Conservation (phyloP, 208 protist genomes). For the Trypanosoma theileri region DNA sequence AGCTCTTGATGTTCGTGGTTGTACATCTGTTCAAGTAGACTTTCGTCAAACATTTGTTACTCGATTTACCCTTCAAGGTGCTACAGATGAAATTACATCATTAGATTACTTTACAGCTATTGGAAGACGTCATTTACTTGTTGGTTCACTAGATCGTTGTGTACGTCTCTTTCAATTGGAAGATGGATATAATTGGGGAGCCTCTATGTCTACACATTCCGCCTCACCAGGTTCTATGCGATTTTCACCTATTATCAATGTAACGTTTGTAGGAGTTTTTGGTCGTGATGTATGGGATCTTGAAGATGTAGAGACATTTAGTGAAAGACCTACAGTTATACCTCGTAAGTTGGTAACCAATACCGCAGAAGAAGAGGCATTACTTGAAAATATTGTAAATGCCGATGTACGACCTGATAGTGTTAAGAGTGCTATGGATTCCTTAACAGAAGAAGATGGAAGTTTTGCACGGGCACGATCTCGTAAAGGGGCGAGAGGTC, state of each 20-base stretch:
- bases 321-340: not conserved
- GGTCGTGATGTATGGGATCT: slow-evolving; percentile 19
- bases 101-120: slow-evolving; percentile 15
- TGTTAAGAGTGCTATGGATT: not conserved
- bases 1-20: slow-evolving; percentile 44
- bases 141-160: slow-evolving; percentile 56
- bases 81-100: slow-evolving; percentile 34
- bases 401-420: slow-evolving; percentile 1
- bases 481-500: slow-evolving; percentile 1
- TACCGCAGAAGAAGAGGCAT: slow-evolving; percentile 5
- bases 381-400: slow-evolving; percentile 19
- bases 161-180: slow-evolving; percentile 60
- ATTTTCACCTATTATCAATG: not conserved
- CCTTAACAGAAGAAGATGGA: slow-evolving; percentile 2
- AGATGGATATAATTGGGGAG: not conserved
- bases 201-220: too few relatives aligned
- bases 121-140: slow-evolving; percentile 32
- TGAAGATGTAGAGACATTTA: slow-evolving; percentile 9
- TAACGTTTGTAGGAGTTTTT: slow-evolving; percentile 25
- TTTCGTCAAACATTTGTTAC: slow-evolving; percentile 24
- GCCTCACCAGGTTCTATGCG: too few relatives aligned
- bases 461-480: slow-evolving; percentile 16
- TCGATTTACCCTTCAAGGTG: slow-evolving; percentile 30
- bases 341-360: not conserved
- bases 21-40: slow-evolving; percentile 24